phyloP scores from a whole-genome alignment of 306 rosid genomes.

The Lathyrus aphaca region DNA sequence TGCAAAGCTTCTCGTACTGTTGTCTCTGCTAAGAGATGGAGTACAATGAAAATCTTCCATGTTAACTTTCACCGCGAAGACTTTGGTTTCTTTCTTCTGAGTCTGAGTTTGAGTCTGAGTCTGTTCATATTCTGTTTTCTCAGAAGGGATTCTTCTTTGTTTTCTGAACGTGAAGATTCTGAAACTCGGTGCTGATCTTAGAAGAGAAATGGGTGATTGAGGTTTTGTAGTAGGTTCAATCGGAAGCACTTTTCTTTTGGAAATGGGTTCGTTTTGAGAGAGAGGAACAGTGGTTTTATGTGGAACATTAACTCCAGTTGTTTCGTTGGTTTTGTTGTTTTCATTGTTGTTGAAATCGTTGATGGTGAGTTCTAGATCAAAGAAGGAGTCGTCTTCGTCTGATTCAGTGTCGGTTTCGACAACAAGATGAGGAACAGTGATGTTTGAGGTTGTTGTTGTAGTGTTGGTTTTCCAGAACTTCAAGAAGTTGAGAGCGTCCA shows the following conservation, averaged over 20 bases:
- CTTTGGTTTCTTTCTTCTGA: conserved; percentile 36
- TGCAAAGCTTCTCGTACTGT: conserved; percentile 50
- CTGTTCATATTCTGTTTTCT: conserved; percentile 9
- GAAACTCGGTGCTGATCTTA: conserved; percentile 79
- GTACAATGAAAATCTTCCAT: conserved; percentile 41
- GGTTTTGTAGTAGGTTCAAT: conserved; percentile 72
- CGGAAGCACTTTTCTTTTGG: conserved; percentile 79
- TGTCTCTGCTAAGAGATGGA: conserved; percentile 53
- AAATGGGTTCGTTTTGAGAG: conserved; percentile 58
- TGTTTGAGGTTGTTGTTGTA: not conserved
- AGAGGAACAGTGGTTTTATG: conserved; percentile 38
- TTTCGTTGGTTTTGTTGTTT: not conserved
- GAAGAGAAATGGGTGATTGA: conserved; percentile 84
- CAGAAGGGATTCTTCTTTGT: conserved; percentile 35
- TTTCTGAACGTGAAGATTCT: conserved; percentile 64
- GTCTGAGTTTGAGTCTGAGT: not conserved
- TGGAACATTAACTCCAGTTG: conserved; percentile 34
- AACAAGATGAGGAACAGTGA: conserved; percentile 45
- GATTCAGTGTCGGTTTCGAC: conserved; percentile 47
- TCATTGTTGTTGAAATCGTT: conserved; percentile 32
- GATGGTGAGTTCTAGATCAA: conserved; percentile 70
- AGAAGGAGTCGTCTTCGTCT: conserved; percentile 83
- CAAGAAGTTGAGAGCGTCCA: conserved; percentile 73
- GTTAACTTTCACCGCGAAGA: conserved; percentile 36
- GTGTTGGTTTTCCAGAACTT: conserved; percentile 70